A percentile compares a stretch with the other conserved stretches of the same genome.
Evolutionary conservation across 1,284 basidiomycete genomes (phyloP).

Genomic region (Exobasidium cylindrosporum): DNA sequence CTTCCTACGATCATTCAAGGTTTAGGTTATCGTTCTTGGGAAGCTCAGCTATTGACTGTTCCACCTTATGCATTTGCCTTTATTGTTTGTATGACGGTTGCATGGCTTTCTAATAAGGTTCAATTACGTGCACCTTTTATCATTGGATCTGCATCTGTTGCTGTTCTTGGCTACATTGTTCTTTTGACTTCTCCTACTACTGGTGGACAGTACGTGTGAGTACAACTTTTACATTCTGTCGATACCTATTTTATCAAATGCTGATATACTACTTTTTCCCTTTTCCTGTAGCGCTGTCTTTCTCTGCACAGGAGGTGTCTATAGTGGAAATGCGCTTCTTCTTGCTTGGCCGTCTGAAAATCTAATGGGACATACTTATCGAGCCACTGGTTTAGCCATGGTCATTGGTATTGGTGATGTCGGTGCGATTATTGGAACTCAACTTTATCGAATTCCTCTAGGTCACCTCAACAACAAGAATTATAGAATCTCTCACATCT

Average conservation of each 20-base stretch:
- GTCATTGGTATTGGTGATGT: slow-evolving; percentile 69
- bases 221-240: no score
- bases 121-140: slow-evolving; percentile 65
- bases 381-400: slow-evolving; percentile 66
- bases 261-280: no score
- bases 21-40: slow-evolving; percentile 64
- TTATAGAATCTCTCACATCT: slow-evolving; percentile 63
- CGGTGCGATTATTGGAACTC: slow-evolving; percentile 63
- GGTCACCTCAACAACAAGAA: slow-evolving; percentile 58
- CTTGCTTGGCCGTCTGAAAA: slow-evolving; percentile 66
- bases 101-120: slow-evolving; percentile 60
- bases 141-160: slow-evolving; percentile 61
- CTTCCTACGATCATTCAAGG: slow-evolving; percentile 62
- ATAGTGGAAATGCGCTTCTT: slow-evolving; percentile 63
- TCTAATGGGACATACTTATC: slow-evolving; percentile 69
- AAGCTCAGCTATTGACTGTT: slow-evolving; percentile 66
- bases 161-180: slow-evolving; percentile 68
- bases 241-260: no score
- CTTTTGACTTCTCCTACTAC: slow-evolving; percentile 63
- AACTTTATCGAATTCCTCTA: slow-evolving; percentile 62
- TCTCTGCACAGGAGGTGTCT: slow-evolving; percentile 65
- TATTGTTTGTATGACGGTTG: slow-evolving; percentile 55
- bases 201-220: slow-evolving; percentile 62
- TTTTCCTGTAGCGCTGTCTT: slow-evolving; percentile 59
- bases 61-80: slow-evolving; percentile 63